phyloP scores from a whole-genome alignment of 2,329 filamentous ascomycete species.

The Didymella exigua region DNA sequence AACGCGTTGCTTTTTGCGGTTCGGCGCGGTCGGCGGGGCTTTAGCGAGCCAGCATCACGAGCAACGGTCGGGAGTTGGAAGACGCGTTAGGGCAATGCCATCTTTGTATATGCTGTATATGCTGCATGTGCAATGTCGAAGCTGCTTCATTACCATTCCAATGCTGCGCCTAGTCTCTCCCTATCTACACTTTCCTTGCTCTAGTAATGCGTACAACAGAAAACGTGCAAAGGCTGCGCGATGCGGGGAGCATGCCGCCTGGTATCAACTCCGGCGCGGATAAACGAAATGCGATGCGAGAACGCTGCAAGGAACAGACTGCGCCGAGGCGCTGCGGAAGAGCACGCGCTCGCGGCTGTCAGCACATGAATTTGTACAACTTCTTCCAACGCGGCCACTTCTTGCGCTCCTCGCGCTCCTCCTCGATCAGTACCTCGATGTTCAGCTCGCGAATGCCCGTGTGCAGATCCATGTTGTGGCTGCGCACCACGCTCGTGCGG shows the following conservation, averaged over 20 bases:
- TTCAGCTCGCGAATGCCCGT: conserved; percentile 88
- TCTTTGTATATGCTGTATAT: not conserved
- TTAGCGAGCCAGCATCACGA: not conserved
- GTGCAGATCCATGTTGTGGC: conserved; percentile 80
- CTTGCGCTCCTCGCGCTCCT: conserved; percentile 76
- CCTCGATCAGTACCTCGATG: conserved; percentile 74
- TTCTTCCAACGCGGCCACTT: conserved; percentile 57
- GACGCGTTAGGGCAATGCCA: not conserved
- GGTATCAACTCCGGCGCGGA: conserved; percentile 31
- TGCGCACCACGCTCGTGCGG: conserved; percentile 69
- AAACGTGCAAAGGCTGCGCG: conserved; percentile 34
- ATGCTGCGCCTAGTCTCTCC: not conserved
- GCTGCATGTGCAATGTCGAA: not conserved
- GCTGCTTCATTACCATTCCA: not conserved
- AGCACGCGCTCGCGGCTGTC: conserved; percentile 1
- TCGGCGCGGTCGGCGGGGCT: not conserved
- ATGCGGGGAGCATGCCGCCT: conserved; percentile 37
- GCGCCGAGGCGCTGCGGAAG: conserved; percentile 3
- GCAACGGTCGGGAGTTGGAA: no score
- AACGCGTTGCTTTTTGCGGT: not conserved
- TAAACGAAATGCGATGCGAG: conserved; percentile 15
- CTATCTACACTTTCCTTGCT: conserved; percentile 9
- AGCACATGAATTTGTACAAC: conserved; percentile 57
- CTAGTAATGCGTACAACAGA: conserved; percentile 14
- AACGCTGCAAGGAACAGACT: conserved; percentile 20